These are phyloP conservation scores for Pythium pyrilobum DNA, from an alignment of 352 stramenopile species.

Conservation along the genomic window DNA sequence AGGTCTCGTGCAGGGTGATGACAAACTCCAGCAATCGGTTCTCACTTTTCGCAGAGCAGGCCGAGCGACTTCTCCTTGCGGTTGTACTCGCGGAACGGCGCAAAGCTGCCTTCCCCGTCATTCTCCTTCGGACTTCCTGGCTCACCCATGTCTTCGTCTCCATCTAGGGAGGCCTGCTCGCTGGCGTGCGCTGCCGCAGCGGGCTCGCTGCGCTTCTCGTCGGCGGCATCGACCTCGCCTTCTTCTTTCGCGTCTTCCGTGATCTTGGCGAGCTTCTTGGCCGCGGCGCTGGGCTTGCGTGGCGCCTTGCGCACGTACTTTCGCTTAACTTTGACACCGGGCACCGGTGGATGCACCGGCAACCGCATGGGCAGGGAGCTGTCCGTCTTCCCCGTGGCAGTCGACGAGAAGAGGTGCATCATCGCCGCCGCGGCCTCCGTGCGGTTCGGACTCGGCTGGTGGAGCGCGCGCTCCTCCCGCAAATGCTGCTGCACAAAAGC, in stretches of 20 bases:
- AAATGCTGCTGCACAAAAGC: not conserved
- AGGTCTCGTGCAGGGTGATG: not conserved
- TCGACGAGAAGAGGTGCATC: conserved; percentile 69
- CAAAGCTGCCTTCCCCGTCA: conserved; percentile 28
- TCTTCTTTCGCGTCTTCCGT: conserved; percentile 15
- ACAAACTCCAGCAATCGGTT: not conserved
- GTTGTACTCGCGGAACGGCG: conserved; percentile 83
- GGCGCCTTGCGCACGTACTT: conserved; percentile 54
- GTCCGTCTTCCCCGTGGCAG: conserved; percentile 1
- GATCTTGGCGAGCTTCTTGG: conserved; percentile 46
- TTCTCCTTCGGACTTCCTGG: conserved; percentile 12
- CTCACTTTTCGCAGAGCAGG: conserved; percentile 82
- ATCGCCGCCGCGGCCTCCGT: conserved; percentile 73
- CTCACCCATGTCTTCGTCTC: conserved; percentile 14
- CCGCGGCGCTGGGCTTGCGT: conserved; percentile 23
- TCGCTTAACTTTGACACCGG: conserved; percentile 41
- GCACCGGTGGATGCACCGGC: conserved; percentile 13
- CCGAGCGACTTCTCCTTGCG: conserved; percentile 85
- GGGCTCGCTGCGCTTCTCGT: not conserved
- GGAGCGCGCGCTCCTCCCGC: conserved; percentile 23
- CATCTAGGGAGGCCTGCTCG: not conserved
- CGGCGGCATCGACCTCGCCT: not conserved
- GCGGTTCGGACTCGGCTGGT: conserved; percentile 71
- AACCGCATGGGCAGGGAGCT: conserved; percentile 4
- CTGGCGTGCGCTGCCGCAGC: not conserved